These are phyloP conservation scores for Tricholoma terreum DNA, from an alignment of 768 basidiomycete species.

Conservation along the genomic window DNA sequence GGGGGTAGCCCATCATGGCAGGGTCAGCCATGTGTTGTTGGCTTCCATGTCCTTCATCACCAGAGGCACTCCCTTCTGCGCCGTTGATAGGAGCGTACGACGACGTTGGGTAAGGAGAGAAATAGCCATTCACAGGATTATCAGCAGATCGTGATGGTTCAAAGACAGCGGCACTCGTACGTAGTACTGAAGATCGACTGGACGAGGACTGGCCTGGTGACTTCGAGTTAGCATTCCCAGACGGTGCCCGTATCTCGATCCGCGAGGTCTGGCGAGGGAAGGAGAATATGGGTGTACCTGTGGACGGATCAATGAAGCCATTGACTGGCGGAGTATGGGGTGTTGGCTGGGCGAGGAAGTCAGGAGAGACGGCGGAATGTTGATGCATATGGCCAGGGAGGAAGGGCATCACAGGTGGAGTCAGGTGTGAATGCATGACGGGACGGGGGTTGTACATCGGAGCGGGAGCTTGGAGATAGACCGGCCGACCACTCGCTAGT, in stretches of 20 bases:
- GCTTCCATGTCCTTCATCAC: slow-evolving; percentile 4
- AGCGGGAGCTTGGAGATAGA: slow-evolving; percentile 61
- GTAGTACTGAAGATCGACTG: slow-evolving; percentile 37
- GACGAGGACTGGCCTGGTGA: slow-evolving; percentile 27
- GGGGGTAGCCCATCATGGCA: slow-evolving; percentile 50
- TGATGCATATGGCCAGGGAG: slow-evolving; percentile 64
- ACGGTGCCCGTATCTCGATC: slow-evolving; percentile 69
- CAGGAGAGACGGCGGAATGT: slow-evolving; percentile 56
- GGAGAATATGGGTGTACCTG: slow-evolving; percentile 69
- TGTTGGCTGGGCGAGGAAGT: slow-evolving; percentile 51
- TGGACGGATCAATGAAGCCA: slow-evolving; percentile 62
- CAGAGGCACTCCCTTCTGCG: slow-evolving; percentile 20
- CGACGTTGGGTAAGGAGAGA: slow-evolving; percentile 10
- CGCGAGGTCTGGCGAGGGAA: slow-evolving; percentile 71
- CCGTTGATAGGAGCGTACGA: slow-evolving; percentile 34
- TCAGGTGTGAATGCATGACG: slow-evolving; percentile 52
- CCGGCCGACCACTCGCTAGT: slow-evolving; percentile 75
- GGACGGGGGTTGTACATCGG: slow-evolving; percentile 70
- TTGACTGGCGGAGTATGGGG: slow-evolving; percentile 61
- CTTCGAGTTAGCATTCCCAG: slow-evolving; percentile 25
- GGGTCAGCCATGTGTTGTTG: slow-evolving; percentile 12
- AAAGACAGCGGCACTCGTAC: slow-evolving; percentile 50
- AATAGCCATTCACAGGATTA: slow-evolving; percentile 15
- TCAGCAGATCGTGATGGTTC: slow-evolving; percentile 38
- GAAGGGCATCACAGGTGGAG: slow-evolving; percentile 47